Conservation (phyloP, 768 basidiomycete species). For the Macrolepiota albuminosa region DNA sequence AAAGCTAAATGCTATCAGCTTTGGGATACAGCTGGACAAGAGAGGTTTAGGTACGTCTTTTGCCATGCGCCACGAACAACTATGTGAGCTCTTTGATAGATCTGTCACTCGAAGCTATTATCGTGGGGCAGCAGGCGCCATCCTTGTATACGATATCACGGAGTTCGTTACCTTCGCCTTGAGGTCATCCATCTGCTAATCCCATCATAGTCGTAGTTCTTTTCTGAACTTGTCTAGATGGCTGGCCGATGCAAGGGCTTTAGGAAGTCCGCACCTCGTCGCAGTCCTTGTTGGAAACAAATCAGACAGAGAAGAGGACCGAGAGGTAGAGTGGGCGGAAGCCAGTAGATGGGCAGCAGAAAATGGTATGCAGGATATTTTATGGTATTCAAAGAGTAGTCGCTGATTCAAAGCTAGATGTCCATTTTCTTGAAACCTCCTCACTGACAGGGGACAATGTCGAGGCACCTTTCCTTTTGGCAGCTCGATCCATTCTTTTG, state of each 20-base stretch:
- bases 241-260: conserved; percentile 89
- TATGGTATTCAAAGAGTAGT: neutral
- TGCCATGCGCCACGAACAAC: neutral
- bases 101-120: conserved; percentile 96
- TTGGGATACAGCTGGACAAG: conserved; percentile 98
- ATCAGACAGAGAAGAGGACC: conserved; percentile 88
- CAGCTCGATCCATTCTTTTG: conserved; percentile 82
- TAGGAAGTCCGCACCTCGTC: conserved; percentile 90
- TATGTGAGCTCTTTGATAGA: conserved; percentile 30
- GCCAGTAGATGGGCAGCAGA: conserved; percentile 95
- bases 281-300: conserved; percentile 94
- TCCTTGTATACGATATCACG: conserved; percentile 93
- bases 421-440: conserved; percentile 92
- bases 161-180: conserved; percentile 41
- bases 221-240: conserved; percentile 82
- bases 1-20: conserved; percentile 40
- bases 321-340: conserved; percentile 95
- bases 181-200: neutral
- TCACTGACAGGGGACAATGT: conserved; percentile 92
- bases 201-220: conserved; percentile 66
- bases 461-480: conserved; percentile 86
- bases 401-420: conserved; percentile 43
- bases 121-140: conserved; percentile 87
- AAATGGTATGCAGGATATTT: conserved; percentile 55
- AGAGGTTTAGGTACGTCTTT: conserved; percentile 71